Evolutionary conservation across 2,329 filamentous ascomycete genomes (phyloP).

Genomic region (Elsinoe batatas): DNA sequence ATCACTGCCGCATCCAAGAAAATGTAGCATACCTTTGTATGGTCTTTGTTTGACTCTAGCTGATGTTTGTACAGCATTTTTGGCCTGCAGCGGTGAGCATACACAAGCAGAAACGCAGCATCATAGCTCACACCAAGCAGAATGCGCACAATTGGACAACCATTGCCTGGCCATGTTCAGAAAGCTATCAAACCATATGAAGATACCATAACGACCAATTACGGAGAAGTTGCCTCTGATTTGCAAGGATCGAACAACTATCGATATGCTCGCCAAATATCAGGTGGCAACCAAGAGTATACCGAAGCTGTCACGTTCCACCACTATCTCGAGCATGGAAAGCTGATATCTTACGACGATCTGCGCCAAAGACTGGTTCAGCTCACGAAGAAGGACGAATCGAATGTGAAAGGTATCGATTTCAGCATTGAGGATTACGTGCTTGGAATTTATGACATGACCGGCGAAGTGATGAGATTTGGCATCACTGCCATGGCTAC

Average conservation of each 20-base stretch:
- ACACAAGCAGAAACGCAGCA: too few species aligned
- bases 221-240: constrained; percentile 59
- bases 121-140: constrained; percentile 31
- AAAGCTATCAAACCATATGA: constrained; percentile 62
- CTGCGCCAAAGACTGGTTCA: constrained; percentile 34
- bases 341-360: constrained; percentile 58
- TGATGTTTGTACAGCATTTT: constrained; percentile 54
- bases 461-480: constrained; percentile 95
- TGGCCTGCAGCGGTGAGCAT: constrained; percentile 60
- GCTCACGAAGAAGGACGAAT: constrained; percentile 22
- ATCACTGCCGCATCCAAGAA: constrained; percentile 95
- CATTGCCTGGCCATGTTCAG: constrained; percentile 58
- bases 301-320: constrained; percentile 85
- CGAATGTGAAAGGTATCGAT: constrained; percentile 41
- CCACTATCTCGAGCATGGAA: constrained; percentile 73
- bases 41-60: constrained; percentile 14
- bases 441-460: constrained; percentile 84
- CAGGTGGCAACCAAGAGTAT: constrained; percentile 78
- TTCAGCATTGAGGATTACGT: constrained; percentile 79
- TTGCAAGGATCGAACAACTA: constrained; percentile 69
- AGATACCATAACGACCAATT: constrained; percentile 59
- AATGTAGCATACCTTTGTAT: constrained; percentile 52
- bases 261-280: constrained; percentile 71
- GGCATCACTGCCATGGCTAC: constrained; percentile 81
- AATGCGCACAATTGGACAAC: constrained; percentile 49